Conservation (phyloP, 768 basidiomycete species). For the Mycena metata region DNA sequence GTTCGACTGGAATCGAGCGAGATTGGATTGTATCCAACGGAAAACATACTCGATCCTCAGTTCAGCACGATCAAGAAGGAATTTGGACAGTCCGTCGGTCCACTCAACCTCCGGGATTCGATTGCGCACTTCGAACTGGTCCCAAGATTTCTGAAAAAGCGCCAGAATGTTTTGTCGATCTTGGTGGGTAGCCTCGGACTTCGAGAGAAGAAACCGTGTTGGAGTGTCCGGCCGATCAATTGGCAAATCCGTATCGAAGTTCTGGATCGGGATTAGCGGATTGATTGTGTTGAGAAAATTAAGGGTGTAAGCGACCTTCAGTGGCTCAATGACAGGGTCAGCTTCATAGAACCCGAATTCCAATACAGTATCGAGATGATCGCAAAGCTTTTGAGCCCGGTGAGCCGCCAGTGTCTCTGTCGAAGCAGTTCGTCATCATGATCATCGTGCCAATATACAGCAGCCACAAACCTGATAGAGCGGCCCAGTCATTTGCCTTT, state of each 20-base stretch:
- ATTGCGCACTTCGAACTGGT: slow-evolving; percentile 48
- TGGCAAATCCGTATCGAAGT: slow-evolving; percentile 61
- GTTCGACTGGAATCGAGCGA: slow-evolving; percentile 58
- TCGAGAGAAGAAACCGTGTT: slow-evolving; percentile 48
- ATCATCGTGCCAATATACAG: too few relatives aligned
- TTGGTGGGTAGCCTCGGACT: slow-evolving; percentile 37
- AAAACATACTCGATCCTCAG: slow-evolving; percentile 60
- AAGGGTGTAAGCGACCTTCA: slow-evolving; percentile 60
- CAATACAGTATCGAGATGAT: slow-evolving; percentile 61
- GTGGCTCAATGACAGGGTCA: slow-evolving; percentile 58
- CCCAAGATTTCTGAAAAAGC: too few relatives aligned
- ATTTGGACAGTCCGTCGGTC: slow-evolving; percentile 51
- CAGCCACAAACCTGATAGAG: slow-evolving; percentile 72
- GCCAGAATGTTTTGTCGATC: slow-evolving; percentile 38
- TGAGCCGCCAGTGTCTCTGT: slow-evolving; percentile 63
- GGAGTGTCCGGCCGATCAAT: slow-evolving; percentile 54
- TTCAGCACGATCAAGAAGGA: slow-evolving; percentile 56
- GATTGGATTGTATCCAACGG: slow-evolving; percentile 65
- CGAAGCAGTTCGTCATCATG: too few relatives aligned
- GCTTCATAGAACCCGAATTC: slow-evolving; percentile 61
- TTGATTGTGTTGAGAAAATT: too few relatives aligned
- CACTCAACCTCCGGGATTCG: slow-evolving; percentile 56
- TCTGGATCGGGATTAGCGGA: too few relatives aligned
- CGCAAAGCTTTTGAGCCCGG: slow-evolving; percentile 57
- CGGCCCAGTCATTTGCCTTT: slow-evolving; percentile 75